phyloP scores from a whole-genome alignment of 2,329 filamentous ascomycete genomes.

The Claviceps sorghi region DNA sequence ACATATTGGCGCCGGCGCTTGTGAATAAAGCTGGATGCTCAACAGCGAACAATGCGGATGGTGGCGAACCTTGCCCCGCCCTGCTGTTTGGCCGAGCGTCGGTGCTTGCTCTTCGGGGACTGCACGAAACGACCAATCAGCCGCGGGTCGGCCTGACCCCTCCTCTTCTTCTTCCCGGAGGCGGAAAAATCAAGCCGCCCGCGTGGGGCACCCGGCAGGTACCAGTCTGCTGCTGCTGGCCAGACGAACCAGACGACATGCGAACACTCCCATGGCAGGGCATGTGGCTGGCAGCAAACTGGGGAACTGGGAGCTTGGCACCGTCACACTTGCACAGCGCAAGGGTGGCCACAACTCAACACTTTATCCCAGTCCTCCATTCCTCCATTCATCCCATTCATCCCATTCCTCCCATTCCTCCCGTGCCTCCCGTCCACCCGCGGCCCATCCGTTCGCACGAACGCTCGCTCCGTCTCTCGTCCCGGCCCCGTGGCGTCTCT shows the following conservation, averaged over 20 bases:
- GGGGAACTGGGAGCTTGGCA: too few relatives aligned
- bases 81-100: neutral
- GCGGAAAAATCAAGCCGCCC: conserved; percentile 4
- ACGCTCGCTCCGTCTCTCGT: neutral
- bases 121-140: neutral
- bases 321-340: neutral
- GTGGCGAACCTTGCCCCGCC: neutral
- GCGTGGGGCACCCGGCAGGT: neutral
- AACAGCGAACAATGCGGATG: neutral
- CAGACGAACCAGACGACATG: too few relatives aligned
- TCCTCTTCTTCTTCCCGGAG: neutral
- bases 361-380: neutral
- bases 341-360: neutral
- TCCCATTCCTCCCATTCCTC: neutral
- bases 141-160: neutral
- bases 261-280: too few relatives aligned
- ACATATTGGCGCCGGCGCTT: conserved; percentile 23
- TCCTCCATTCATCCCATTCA: too few relatives aligned
- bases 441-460: neutral
- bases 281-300: too few relatives aligned
- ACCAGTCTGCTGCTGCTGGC: too few relatives aligned
- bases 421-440: neutral
- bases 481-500: neutral
- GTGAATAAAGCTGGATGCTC: neutral
- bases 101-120: neutral